Evolutionary conservation across 2,329 filamentous ascomycete species (phyloP).

Genomic region (Botryotinia calthae): DNA sequence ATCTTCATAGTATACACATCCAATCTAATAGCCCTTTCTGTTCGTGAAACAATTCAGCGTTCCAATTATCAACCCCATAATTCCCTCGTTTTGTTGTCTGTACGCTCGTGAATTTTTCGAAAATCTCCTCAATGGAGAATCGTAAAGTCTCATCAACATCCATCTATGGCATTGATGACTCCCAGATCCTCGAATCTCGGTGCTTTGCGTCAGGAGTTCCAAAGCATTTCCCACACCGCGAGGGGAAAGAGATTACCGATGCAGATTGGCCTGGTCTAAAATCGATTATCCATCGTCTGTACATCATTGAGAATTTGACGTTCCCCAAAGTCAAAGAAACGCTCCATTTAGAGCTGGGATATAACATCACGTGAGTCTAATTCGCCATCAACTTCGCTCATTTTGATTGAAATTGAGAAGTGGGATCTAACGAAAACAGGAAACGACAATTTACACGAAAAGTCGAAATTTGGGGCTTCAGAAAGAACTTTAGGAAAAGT

Average conservation of each 20-base stretch:
- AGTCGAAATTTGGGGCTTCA: neutral
- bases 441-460: neutral
- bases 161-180: neutral
- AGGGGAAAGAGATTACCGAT: neutral
- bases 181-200: neutral
- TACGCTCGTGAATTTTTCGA: neutral
- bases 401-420: neutral
- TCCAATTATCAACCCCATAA: neutral
- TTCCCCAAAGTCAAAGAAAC: neutral
- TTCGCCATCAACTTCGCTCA: neutral
- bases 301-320: neutral
- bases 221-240: rapidly evolving
- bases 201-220: neutral
- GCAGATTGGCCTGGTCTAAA: neutral
- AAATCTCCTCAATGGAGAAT: neutral
- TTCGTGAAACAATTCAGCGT: neutral
- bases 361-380: neutral
- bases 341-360: neutral
- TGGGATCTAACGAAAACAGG: neutral
- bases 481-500: neutral
- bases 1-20: neutral
- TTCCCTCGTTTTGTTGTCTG: neutral
- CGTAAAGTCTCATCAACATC: neutral
- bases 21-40: neutral
- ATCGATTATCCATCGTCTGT: neutral